Evolutionary conservation across 768 basidiomycete genomes (phyloP).

Genomic region (Chlorophyllum brunneum): DNA sequence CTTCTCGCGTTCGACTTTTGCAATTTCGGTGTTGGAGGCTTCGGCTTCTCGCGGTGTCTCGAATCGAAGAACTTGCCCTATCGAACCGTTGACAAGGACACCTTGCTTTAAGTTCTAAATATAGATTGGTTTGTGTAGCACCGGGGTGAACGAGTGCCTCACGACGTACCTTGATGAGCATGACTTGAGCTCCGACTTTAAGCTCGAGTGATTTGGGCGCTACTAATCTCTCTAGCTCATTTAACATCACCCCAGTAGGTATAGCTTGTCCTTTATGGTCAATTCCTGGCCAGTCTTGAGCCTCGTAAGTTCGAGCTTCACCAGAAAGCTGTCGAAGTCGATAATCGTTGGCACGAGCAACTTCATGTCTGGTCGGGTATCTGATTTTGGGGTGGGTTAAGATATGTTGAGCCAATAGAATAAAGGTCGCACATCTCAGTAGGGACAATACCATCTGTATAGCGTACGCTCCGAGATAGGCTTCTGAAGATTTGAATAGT

Average conservation of each 20-base stretch:
- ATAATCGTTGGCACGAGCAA: slow-evolving; percentile 60
- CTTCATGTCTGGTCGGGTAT: slow-evolving; percentile 68
- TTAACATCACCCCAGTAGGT: slow-evolving; percentile 33
- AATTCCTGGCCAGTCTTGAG: slow-evolving; percentile 41
- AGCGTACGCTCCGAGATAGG: slow-evolving; percentile 54
- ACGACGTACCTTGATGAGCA: slow-evolving; percentile 61
- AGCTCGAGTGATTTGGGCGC: slow-evolving; percentile 42
- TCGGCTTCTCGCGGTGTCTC: slow-evolving; percentile 38
- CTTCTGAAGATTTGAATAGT: slow-evolving; percentile 46
- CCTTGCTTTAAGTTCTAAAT: slow-evolving; percentile 69
- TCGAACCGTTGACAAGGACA: slow-evolving; percentile 64
- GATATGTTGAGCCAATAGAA: neutral
- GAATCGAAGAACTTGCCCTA: slow-evolving; percentile 54
- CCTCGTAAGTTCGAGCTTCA: slow-evolving; percentile 32
- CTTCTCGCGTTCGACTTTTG: slow-evolving; percentile 16
- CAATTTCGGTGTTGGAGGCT: slow-evolving; percentile 32
- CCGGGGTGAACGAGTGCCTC: neutral
- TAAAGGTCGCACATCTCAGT: slow-evolving; percentile 63
- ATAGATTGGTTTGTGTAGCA: neutral
- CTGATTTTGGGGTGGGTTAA: slow-evolving; percentile 27
- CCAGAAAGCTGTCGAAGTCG: slow-evolving; percentile 45
- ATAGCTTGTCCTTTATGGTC: slow-evolving; percentile 40
- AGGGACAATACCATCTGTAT: slow-evolving; percentile 73
- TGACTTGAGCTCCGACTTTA: slow-evolving; percentile 81
- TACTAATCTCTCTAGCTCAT: slow-evolving; percentile 57